Conservation (phyloP, 306 rosid species). For the Cajanus cajan region DNA sequence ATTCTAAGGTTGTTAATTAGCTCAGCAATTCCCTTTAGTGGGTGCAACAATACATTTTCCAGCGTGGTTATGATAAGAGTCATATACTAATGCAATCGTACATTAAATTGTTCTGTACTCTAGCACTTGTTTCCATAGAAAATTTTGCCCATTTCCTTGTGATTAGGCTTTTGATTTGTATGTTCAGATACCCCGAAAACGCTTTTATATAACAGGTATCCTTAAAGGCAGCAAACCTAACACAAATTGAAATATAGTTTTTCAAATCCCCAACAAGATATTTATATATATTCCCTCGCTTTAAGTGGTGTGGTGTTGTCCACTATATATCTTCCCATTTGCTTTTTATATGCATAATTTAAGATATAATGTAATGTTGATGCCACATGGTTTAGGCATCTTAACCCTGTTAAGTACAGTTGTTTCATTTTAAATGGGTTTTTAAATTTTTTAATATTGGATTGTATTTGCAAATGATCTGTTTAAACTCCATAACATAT, state of each 20-base stretch:
- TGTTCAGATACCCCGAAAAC: constrained; percentile 23
- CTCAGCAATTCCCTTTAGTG: constrained; percentile 27
- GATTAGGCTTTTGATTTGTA: constrained; percentile 44
- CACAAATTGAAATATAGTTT: constrained; percentile 19
- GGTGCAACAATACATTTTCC: constrained; percentile 28
- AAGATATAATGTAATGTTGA: constrained; percentile 27
- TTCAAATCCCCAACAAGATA: constrained; percentile 15
- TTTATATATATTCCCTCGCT: background rate
- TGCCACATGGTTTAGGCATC: constrained; percentile 60
- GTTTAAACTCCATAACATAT: constrained; percentile 14
- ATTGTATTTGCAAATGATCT: constrained; percentile 23
- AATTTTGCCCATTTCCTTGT: constrained; percentile 41
- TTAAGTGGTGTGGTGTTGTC: constrained; percentile 29
- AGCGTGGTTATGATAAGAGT: constrained; percentile 24
- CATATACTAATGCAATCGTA: constrained; percentile 22
- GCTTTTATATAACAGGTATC: constrained; percentile 48
- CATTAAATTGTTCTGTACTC: constrained; percentile 25
- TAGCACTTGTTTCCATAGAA: constrained; percentile 23
- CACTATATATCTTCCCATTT: constrained; percentile 28
- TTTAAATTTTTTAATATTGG: constrained; percentile 6
- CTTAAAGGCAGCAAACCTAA: constrained; percentile 60
- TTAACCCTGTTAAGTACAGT: constrained; percentile 31
- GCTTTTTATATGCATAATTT: constrained; percentile 29
- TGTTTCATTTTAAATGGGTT: constrained; percentile 30
- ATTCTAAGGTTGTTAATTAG: background rate